Evolutionary conservation across 306 rosid species (phyloP).

Genomic region (Quercus gilva): DNA sequence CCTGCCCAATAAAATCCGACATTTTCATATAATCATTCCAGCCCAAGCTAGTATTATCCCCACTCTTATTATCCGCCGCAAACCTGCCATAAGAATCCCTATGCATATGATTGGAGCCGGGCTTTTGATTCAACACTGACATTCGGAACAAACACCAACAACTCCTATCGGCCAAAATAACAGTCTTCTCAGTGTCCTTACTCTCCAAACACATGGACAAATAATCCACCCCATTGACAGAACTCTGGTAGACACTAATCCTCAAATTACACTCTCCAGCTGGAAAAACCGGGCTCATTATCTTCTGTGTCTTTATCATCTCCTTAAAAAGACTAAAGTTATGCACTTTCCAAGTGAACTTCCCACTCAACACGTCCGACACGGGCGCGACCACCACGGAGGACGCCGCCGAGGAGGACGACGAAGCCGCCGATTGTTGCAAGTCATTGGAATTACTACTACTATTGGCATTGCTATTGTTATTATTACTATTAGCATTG

Average conservation of each 20-base stretch:
- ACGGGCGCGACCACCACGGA: conserved; percentile 66
- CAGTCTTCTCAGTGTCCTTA: conserved; percentile 90
- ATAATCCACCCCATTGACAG: conserved; percentile 85
- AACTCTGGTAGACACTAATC: conserved; percentile 97
- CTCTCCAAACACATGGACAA: conserved; percentile 99
- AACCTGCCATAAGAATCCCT: conserved; percentile 96
- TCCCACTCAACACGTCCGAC: conserved; percentile 82
- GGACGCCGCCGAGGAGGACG: conserved; percentile 37
- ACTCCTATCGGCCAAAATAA: conserved; percentile 85
- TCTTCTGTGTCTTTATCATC: conserved; percentile 94
- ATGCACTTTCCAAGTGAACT: conserved; percentile 98
- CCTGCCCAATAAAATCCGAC: conserved; percentile 78
- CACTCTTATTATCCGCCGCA: conserved; percentile 95
- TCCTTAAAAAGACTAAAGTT: conserved; percentile 90
- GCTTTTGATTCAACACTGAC: conserved; percentile 95
- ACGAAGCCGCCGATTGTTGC: conserved; percentile 35
- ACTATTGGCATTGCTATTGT: too few relatives aligned
- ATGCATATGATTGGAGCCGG: conserved; percentile 90
- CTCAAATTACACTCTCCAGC: conserved; percentile 99
- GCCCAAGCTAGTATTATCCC: conserved; percentile 98
- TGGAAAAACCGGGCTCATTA: conserved; percentile 97
- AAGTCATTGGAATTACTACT: conserved; percentile 50
- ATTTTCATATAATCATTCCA: conserved; percentile 99
- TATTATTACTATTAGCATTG: too few relatives aligned
- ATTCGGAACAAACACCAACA: conserved; percentile 98